A percentile compares a stretch with the other conserved stretches of the same genome.
Conservation (phyloP, 768 basidiomycete species). For the Cystofilobasidium macerans region DNA sequence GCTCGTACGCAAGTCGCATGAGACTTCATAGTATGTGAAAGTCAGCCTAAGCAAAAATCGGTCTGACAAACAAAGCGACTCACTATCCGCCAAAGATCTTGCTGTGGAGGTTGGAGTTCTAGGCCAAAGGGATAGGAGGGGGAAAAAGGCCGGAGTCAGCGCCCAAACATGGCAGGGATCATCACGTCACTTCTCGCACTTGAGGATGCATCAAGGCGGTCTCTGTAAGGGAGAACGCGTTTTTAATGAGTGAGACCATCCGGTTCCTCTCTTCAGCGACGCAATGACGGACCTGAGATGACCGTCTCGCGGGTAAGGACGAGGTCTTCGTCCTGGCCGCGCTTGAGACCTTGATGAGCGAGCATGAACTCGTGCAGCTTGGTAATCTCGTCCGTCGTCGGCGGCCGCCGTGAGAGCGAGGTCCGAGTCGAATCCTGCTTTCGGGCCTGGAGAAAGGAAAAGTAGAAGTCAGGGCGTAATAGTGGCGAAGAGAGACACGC, state of each 20-base stretch:
- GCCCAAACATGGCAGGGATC: no score
- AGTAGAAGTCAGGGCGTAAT: neutral
- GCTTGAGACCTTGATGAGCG: slow-evolving; percentile 44
- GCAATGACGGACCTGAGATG: slow-evolving; percentile 4
- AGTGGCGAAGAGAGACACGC: slow-evolving; percentile 40
- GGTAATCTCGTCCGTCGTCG: slow-evolving; percentile 56
- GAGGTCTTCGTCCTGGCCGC: slow-evolving; percentile 67
- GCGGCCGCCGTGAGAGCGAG: slow-evolving; percentile 62
- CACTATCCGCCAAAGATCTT: slow-evolving; percentile 63
- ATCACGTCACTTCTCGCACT: no score
- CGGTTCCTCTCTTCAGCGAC: slow-evolving; percentile 13
- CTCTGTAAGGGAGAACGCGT: no score
- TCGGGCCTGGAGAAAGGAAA: slow-evolving; percentile 45
- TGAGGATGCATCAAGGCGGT: no score
- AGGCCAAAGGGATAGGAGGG: neutral
- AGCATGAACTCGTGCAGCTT: slow-evolving; percentile 61
- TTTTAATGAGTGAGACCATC: no score
- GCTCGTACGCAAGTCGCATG: slow-evolving; percentile 64
- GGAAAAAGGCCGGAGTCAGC: no score
- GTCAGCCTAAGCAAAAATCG: neutral
- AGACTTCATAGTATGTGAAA: slow-evolving; percentile 28
- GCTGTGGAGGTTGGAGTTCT: slow-evolving; percentile 56
- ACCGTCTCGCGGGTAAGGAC: slow-evolving; percentile 44
- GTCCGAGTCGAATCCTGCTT: slow-evolving; percentile 48
- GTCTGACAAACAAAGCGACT: neutral